phyloP scores from a whole-genome alignment of 768 basidiomycete species.

The Asterophora parasitica region DNA sequence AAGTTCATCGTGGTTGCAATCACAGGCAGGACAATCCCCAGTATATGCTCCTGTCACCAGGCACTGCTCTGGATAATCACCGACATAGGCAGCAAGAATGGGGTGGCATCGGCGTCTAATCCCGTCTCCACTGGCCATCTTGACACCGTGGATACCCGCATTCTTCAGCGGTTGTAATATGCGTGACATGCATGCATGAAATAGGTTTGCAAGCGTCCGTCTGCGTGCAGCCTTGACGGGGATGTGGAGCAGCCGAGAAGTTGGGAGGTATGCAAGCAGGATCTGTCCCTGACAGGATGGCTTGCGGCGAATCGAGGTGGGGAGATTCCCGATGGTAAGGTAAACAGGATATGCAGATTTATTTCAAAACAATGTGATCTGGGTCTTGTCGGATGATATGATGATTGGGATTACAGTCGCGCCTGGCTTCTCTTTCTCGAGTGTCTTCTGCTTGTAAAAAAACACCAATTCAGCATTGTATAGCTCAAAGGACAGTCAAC shows the following conservation, averaged over 20 bases:
- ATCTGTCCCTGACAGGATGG: conserved; percentile 32
- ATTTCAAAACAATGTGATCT: too few relatives aligned
- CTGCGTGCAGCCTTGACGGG: conserved; percentile 22
- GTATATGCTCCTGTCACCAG: conserved; percentile 26
- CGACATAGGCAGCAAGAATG: conserved; percentile 34
- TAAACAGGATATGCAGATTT: too few relatives aligned
- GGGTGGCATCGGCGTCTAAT: conserved; percentile 26
- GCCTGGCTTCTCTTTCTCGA: too few relatives aligned
- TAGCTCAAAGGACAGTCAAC: too few relatives aligned
- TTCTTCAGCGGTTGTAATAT: conserved; percentile 26
- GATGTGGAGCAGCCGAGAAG: conserved; percentile 11
- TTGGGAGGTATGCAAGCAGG: conserved; percentile 37
- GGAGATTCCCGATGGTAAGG: too few relatives aligned
- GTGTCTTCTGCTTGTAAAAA: too few relatives aligned
- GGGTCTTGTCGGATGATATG: too few relatives aligned
- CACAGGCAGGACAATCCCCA: conserved; percentile 26
- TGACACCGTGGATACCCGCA: conserved; percentile 20
- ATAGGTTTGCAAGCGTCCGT: conserved; percentile 27
- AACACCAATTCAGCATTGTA: too few relatives aligned
- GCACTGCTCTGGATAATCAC: conserved; percentile 43
- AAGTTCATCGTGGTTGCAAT: conserved; percentile 13
- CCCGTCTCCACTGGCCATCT: conserved; percentile 31
- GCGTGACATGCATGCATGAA: conserved; percentile 28
- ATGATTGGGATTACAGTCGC: too few relatives aligned
- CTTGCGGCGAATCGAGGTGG: conserved; percentile 32